A percentile compares a stretch with the other conserved stretches of the same genome.
phyloP scores from a whole-genome alignment of 345 rosid genomes.

The Ceriops decandra region DNA sequence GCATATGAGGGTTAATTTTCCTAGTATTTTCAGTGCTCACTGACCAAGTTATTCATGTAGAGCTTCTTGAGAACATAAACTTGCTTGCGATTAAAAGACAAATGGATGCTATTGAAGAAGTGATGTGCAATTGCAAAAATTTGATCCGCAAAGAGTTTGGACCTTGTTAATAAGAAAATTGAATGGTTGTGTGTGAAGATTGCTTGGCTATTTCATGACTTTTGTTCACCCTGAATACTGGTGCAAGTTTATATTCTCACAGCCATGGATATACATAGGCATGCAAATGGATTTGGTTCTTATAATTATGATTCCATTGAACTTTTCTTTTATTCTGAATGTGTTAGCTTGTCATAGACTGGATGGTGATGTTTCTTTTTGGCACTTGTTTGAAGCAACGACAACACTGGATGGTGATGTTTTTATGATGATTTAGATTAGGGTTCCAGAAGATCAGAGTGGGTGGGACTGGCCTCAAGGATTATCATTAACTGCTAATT shows the following conservation, averaged over 20 bases:
- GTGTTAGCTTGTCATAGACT: slow-evolving; percentile 26
- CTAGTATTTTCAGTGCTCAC: no score
- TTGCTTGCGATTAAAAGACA: background rate
- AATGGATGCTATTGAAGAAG: no score
- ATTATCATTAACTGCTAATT: slow-evolving; percentile 38
- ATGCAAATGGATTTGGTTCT: slow-evolving; percentile 5
- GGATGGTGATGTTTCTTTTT: slow-evolving; percentile 49
- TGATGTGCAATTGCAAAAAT: background rate
- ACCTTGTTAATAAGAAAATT: background rate
- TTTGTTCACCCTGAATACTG: background rate
- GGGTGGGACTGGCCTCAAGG: slow-evolving; percentile 69
- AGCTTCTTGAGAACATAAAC: no score
- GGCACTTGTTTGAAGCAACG: slow-evolving; percentile 61
- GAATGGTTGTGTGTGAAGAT: background rate
- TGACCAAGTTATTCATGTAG: no score
- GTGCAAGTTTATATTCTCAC: background rate
- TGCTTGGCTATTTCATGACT: background rate
- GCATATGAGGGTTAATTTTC: no score
- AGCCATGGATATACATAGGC: background rate
- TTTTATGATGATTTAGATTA: slow-evolving; percentile 66
- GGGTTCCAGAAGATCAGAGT: slow-evolving; percentile 59
- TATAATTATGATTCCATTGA: slow-evolving; percentile 5
- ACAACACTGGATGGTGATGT: slow-evolving; percentile 68
- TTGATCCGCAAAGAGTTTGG: background rate
- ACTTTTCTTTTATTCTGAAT: slow-evolving; percentile 13